Evolutionary conservation across 345 rosid species (phyloP).

Genomic region (Aquilaria yunnanensis): DNA sequence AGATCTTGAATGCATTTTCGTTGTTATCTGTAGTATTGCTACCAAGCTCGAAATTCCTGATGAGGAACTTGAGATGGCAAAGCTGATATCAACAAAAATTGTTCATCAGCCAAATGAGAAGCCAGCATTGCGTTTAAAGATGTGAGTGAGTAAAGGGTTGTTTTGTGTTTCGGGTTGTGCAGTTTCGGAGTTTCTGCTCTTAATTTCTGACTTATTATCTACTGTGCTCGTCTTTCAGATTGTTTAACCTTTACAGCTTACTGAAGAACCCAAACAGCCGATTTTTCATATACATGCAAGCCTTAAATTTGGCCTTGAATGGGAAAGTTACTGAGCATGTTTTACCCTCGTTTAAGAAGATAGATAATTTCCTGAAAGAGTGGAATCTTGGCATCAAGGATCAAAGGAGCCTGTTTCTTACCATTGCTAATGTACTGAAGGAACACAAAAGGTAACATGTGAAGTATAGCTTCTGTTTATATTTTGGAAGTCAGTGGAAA

Average conservation of each 20-base stretch:
- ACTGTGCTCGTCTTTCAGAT: slow-evolving; percentile 36
- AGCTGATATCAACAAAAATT: slow-evolving; percentile 65
- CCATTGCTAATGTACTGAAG: slow-evolving; percentile 56
- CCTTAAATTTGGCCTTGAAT: slow-evolving; percentile 52
- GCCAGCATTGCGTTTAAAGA: slow-evolving; percentile 81
- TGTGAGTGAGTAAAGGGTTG: slow-evolving; percentile 53
- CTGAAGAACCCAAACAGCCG: slow-evolving; percentile 59
- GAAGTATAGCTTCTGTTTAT: not conserved
- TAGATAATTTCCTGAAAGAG: slow-evolving; percentile 87
- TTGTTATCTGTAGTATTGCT: slow-evolving; percentile 86
- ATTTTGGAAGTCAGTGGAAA: not conserved
- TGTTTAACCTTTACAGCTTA: slow-evolving; percentile 91
- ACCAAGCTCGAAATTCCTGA: slow-evolving; percentile 48
- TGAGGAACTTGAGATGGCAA: slow-evolving; percentile 73
- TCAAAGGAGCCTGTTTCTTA: slow-evolving; percentile 76
- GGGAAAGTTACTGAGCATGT: slow-evolving; percentile 78
- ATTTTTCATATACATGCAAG: slow-evolving; percentile 78
- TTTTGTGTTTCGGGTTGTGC: not conserved
- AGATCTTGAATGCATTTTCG: slow-evolving; percentile 97
- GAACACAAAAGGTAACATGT: slow-evolving; percentile 68
- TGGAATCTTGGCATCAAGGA: slow-evolving; percentile 82
- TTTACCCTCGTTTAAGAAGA: slow-evolving; percentile 67
- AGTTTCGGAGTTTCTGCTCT: not conserved
- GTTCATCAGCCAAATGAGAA: slow-evolving; percentile 81
- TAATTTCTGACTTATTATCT: slow-evolving; percentile 15